A percentile compares a stretch with the other conserved stretches of the same genome.
These are phyloP conservation scores for Barnettozyma sucrosica DNA, from an alignment of 805 yeast species.

Conservation along the genomic window DNA sequence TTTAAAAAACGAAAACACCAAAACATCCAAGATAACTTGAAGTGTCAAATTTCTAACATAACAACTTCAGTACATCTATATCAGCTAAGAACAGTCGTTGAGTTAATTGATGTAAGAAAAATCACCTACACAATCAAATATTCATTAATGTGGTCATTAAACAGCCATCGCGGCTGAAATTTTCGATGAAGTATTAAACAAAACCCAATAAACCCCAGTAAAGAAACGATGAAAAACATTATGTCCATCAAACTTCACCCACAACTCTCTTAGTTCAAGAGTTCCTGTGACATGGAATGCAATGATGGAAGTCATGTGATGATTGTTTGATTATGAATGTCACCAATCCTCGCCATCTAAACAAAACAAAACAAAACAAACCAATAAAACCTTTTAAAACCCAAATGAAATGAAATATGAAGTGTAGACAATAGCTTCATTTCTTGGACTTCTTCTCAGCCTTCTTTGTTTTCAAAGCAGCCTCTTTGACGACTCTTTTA, in stretches of 20 bases:
- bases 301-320: neutral
- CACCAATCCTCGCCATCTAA: neutral
- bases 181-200: conserved; percentile 4
- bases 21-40: too few species aligned
- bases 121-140: neutral
- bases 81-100: neutral
- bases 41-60: too few species aligned
- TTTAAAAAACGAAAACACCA: neutral
- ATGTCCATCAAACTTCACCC: neutral
- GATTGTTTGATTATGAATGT: neutral
- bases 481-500: conserved; percentile 97
- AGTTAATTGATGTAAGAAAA: neutral
- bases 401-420: neutral
- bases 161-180: conserved; percentile 1
- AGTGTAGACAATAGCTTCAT: neutral
- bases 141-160: conserved; percentile 7
- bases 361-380: neutral
- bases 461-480: conserved; percentile 80
- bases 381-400: neutral
- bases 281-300: neutral
- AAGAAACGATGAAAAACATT: neutral
- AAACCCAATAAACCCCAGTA: conserved; percentile 4
- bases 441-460: conserved; percentile 36
- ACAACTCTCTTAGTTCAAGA: neutral
- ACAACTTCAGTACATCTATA: neutral